Evolutionary conservation across 768 basidiomycete genomes (phyloP).

Genomic region (Cystobasidiopsis lactophilus): DNA sequence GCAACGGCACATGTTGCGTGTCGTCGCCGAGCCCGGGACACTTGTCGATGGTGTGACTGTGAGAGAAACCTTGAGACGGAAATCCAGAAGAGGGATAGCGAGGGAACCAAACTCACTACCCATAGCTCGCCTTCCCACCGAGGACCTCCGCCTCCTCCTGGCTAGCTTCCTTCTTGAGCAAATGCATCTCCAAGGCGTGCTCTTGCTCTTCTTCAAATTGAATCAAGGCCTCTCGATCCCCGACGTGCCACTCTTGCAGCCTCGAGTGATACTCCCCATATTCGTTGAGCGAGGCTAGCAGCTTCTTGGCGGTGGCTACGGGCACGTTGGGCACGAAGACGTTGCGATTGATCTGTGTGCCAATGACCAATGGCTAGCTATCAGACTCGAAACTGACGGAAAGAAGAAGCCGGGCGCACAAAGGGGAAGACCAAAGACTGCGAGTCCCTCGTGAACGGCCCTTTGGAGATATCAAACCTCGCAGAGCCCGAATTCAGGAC

Average conservation of each 20-base stretch:
- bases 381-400: slow-evolving; percentile 8
- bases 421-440: slow-evolving; percentile 47
- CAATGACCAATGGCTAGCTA: slow-evolving; percentile 14
- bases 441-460: slow-evolving; percentile 19
- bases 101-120: neutral
- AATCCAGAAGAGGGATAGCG: no score
- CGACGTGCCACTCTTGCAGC: no score
- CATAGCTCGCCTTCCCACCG: neutral
- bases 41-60: slow-evolving; percentile 5
- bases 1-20: slow-evolving; percentile 38
- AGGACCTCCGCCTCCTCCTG: no score
- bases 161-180: no score
- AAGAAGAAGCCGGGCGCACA: neutral
- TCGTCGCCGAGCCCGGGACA: slow-evolving; percentile 63
- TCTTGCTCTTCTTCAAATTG: no score
- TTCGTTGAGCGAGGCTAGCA: slow-evolving; percentile 26
- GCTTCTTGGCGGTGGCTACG: slow-evolving; percentile 32
- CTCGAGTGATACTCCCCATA: slow-evolving; percentile 19
- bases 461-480: slow-evolving; percentile 25
- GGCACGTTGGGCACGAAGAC: slow-evolving; percentile 38
- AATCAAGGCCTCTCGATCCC: no score
- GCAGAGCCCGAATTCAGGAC: slow-evolving; percentile 24
- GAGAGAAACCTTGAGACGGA: slow-evolving; percentile 22
- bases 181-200: no score
- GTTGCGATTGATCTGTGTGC: slow-evolving; percentile 41